Base-by-base conservation (phyloP, 2,329 filamentous ascomycete genomes). In the Alternaria postmessia region DNA sequence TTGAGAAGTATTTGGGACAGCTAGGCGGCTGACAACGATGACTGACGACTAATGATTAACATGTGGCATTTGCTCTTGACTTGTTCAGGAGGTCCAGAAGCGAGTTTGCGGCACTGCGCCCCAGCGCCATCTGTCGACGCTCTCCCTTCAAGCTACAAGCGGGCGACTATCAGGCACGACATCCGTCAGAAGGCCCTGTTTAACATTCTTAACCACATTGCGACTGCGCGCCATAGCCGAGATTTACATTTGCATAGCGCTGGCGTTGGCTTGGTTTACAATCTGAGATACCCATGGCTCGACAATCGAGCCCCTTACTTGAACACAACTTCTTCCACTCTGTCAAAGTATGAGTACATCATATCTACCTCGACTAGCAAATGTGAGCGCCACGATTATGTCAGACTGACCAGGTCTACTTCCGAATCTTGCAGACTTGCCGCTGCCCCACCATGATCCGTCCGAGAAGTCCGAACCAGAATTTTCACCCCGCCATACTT, bases 1-100 rank as follows among this genome's bases (percentile, higher is more conserved):
- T 96, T 55, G 87, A 93, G 70, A 87, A 84, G 72, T 95, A 96
- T 74, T 78, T 96, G 18, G 86, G 88, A 0, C 67, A 74, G 11
- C 28, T 72, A 14, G 64, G 48, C 1, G 49, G 57, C 1, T 69
- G 32, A 49, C 2, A 26, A 20, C 20, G 0, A 49, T 7, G 46
- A 49, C 32, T 38, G 20, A 18, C 3, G 32, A 26, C 1, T 38
- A 7, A 49, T 1, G 32, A 49, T 6, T 22, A 16, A 49, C 7
- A 14, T 36, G 8, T 20, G 5, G 2, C 2, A 1, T 24, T 2
- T 36, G 0, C 3, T 3, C 0, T n/a, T 3, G 4, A 12, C 14
- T 49, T 30, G 30, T 16, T 12, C 32, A 24, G 5, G 4, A 1
- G 22, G 46, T 12, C 5, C 3, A 12, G 24, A 7, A 3, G 30